A percentile compares a stretch with the other conserved stretches of the same genome.
These are phyloP conservation scores for Ramaria sp. DNA, from an alignment of 768 basidiomycete species.

Conservation along the genomic window DNA sequence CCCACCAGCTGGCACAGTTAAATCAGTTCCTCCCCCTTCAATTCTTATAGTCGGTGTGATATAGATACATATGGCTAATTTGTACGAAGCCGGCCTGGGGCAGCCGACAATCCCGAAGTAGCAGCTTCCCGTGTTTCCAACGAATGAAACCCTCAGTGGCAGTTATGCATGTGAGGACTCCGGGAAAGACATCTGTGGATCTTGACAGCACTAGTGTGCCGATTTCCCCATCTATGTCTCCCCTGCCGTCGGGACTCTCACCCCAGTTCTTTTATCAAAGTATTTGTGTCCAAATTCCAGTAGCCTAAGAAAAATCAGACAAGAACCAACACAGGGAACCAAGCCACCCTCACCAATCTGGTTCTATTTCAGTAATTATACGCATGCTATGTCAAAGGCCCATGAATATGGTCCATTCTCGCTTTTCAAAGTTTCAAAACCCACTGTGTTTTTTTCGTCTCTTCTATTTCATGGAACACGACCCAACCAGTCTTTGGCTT, in stretches of 20 bases:
- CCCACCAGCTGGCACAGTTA: too few species aligned
- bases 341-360: constrained; percentile 61
- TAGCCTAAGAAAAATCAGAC: constrained; percentile 24
- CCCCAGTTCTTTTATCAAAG: constrained; percentile 15
- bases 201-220: too few species aligned
- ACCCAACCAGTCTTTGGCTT: constrained; percentile 91
- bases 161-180: too few species aligned
- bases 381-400: constrained; percentile 49
- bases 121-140: too few species aligned
- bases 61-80: too few species aligned
- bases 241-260: not conserved
- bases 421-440: constrained; percentile 18
- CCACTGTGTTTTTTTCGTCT: constrained; percentile 90
- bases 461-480: constrained; percentile 90
- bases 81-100: too few species aligned
- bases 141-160: too few species aligned
- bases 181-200: too few species aligned
- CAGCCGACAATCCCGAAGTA: too few species aligned
- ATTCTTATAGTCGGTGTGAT: too few species aligned
- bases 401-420: constrained; percentile 8
- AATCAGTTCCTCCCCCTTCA: too few species aligned
- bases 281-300: constrained; percentile 41
- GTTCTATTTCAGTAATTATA: constrained; percentile 87
- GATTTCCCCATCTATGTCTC: too few species aligned
- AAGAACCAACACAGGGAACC: not conserved